Evolutionary conservation across 2,329 filamentous ascomycete species (phyloP), one percentile per base, ranked within the genome.

Genomic region (Cadophora sp.): DNA sequence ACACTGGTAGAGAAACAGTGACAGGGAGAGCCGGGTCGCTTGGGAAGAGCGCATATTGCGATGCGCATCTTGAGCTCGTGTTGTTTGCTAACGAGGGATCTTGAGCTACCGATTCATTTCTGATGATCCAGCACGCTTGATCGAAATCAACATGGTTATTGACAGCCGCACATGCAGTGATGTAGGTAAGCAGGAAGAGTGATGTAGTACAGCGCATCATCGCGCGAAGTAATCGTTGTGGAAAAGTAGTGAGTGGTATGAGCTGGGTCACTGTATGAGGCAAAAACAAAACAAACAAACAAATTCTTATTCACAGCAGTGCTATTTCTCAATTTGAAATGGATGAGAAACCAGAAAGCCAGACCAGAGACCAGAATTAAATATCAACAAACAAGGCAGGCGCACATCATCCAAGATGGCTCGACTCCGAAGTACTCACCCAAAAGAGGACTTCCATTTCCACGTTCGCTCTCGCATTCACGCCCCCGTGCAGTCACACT

Each of bases 71-170:
- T 22, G 47, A 48, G 18, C n/a, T 20, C 3, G 47, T 48, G 47
- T 48, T 48, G 20, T 48, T 48, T 48, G n/a, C 47, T 11, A 48
- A 14, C 20, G 20, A 22, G 47, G 22, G 22, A 61, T 61, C 45
- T 24, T 14, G 36, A 18, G 22, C 11, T 22, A 60, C 39, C 18
- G 55, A 59, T 41, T 59, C 56, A 30, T 59, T 59, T 43, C 39
- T 43, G 56, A 61, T n/a, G 18, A 24, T 61, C 45, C 45, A 47
- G 27, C 59, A 48, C 16, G 59, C 59, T 33, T 61, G 41, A 13
- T 43, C 47, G 43, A 61, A 61, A 11, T 61, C 45, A 9, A 36
- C 41, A 30, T 61, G 59, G 9, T 47, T 20, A 30, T 61, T 61
- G 5, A 33, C 20, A 20, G 56, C 56, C 16, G 56, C 36, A 18